These are phyloP conservation scores for Geotrichum citri-aurantii DNA, from an alignment of 1,139 yeast genomes.

Conservation along the genomic window DNA sequence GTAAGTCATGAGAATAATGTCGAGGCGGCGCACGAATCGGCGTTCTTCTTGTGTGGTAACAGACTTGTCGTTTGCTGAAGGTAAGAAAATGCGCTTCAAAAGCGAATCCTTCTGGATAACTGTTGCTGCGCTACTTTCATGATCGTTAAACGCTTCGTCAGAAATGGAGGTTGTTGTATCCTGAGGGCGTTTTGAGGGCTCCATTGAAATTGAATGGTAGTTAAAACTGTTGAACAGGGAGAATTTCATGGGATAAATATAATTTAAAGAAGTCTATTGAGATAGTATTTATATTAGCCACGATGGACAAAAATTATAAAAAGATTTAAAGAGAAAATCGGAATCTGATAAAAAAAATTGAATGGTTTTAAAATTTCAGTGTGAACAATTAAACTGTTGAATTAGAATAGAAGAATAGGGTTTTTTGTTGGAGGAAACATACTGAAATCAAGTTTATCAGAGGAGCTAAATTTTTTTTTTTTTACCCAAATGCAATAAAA, in stretches of 20 bases:
- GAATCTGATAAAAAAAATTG: not conserved
- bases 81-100: conserved; percentile 1
- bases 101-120: not conserved
- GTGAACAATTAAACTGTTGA: not conserved
- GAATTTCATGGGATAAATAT: not conserved
- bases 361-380: not conserved
- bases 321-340: not conserved
- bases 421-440: no score
- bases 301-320: no score
- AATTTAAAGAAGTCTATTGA: not conserved
- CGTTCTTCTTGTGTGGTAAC: conserved; percentile 2
- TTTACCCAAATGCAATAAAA: not conserved
- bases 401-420: not conserved
- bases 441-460: no score
- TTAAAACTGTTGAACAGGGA: no score
- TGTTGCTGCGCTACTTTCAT: no score
- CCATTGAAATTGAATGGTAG: no score
- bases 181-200: no score
- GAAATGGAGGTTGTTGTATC: no score
- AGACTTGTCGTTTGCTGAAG: not conserved
- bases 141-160: no score
- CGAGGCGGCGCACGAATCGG: not conserved
- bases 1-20: conserved; percentile 7
- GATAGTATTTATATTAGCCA: not conserved
- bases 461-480: not conserved